phyloP scores from a whole-genome alignment of 1,284 basidiomycete species.

The Cutaneotrichosporon spelunceum region DNA sequence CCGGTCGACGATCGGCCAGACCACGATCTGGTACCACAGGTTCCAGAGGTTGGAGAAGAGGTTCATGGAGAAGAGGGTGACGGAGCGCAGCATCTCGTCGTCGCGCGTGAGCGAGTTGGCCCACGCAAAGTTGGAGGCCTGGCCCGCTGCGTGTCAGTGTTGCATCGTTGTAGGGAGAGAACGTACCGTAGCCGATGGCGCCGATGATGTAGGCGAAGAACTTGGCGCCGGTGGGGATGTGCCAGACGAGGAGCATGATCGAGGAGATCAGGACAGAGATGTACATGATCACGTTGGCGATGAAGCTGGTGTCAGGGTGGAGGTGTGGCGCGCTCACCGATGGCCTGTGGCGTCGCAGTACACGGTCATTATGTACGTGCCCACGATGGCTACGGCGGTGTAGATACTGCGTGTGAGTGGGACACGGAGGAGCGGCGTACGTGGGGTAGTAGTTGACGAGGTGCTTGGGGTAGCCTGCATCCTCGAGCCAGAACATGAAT shows the following conservation, averaged over 20 bases:
- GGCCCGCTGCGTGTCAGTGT: constrained; percentile 28
- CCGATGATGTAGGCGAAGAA: constrained; percentile 43
- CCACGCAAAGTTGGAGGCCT: constrained; percentile 48
- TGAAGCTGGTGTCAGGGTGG: constrained; percentile 22
- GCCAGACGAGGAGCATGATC: constrained; percentile 42
- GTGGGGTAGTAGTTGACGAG: constrained; percentile 40
- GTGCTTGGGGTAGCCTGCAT: constrained; percentile 12
- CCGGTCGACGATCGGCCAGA: constrained; percentile 39
- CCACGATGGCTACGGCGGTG: constrained; percentile 39
- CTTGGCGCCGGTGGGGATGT: constrained; percentile 29
- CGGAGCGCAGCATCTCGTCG: constrained; percentile 41
- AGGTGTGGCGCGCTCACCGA: constrained; percentile 11
- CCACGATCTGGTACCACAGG: constrained; percentile 43
- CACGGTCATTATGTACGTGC: constrained; percentile 39
- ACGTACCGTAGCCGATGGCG: constrained; percentile 6
- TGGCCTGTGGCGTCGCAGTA: constrained; percentile 38
- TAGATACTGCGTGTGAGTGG: too few relatives aligned
- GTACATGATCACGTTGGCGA: constrained; percentile 47
- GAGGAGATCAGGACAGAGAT: constrained; percentile 29
- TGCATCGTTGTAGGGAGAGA: too few relatives aligned
- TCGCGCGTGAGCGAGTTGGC: constrained; percentile 43
- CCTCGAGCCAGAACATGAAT: constrained; percentile 39
- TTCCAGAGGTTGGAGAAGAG: constrained; percentile 28
- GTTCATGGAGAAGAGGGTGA: constrained; percentile 45
- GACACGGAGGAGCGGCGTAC: too few relatives aligned